Evolutionary conservation across 371 early-diverging fungal genomes (phyloP), one percentile per base, ranked within the genome.

Genomic region (Capillidium rhysosporum): DNA sequence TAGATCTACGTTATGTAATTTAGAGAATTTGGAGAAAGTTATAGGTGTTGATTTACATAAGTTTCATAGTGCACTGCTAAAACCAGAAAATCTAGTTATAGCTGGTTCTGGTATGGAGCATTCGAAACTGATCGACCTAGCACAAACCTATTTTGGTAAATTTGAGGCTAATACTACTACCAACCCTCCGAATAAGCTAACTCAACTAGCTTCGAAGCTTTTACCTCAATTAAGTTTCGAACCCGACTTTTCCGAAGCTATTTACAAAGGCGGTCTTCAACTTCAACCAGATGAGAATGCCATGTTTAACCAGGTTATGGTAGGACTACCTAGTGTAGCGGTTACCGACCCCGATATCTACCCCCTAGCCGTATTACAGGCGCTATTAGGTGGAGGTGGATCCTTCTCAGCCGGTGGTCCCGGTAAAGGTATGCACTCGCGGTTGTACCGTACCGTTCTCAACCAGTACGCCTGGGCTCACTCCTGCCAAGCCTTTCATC

Each of bases 371-470:
- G 86, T 87, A 1, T 70, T 94, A 46, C 85, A 92, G 55, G 75
- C 86, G 57, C 67, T 97, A 25, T 69, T 97, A 57, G 97, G 97
- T 23, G 97, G 97, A 29, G 97, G 97, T 47, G 88, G 89, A 1
- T 86, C 91, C 3, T 97, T 97, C 67, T 89, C 89, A 12, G 97
- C 97, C 0, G 97, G 97, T 57, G 97, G 97, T 0, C 97, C 97
- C 0, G 97, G 97, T 23, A 94, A 97, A 67, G 97, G 97, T 56
- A 93, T 97, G 92, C 92, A 94, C 72, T 91, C 94, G 16, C 82
- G 95, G 16, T 71, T 97, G 34, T 97, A 90, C 63, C 90, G 89
- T 4, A 78, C 88, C 40, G 92, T 97, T 1, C 71, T 97, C 55
- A 93, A 93, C 65, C 87, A 86, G 58, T 80, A 88, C 63, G 75